Base-by-base conservation (phyloP, 306 rosid species). In the Styphnolobium japonicum region DNA sequence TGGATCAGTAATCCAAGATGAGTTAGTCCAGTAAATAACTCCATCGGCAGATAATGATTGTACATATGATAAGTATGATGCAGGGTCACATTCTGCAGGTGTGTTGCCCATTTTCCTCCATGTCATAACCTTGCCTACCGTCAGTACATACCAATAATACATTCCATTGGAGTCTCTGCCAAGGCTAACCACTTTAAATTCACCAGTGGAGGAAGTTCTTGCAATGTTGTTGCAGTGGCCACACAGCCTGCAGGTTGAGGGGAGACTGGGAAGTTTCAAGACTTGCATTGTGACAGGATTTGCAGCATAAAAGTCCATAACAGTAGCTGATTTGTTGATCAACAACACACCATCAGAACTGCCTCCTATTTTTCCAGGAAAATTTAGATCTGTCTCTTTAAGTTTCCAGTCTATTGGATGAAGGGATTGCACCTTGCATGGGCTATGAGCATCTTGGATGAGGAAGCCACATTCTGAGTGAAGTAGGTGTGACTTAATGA, bases 11-110 rank as follows among this genome's bases (percentile, higher is more conserved):
- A 46, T 75, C 81, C 73, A 76, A 12, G 73, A 76, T 21, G 73
- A 49, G 5, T 76, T 64, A 12, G 73, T 76, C 73, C 73, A 76
- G 9, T 51, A 64, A 14, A 64, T 4, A 49, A 76, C 40, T 1
- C 73, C 81, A 64, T 51, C 27, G 33, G 6, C 65, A 64, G 81
- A 64, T 33, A 76, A 14, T 6, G 80, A 76, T 33, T 76, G 80
- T 6, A 76, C 52, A 63, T 4, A 34, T 4, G 80, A 64, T 34
- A 66, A 65, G 16, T 77, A 77, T 1, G 40, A 49, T 52, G 53
- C 81, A 65, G 43, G 73, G 10, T 77, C 81, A 66, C 51, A 51
- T 23, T 51, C 31, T 34, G 21, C 25, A 31, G 22, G 1, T 7
- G 4, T 55, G 25, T 29, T 22, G 1, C 36, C 31, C 3, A 75